Percentiles rank a stretch among this genome's conserved stretches.
Evolutionary conservation across 495 filamentous ascomycete species (phyloP).

Genomic region (Aspergillus ellipticus): DNA sequence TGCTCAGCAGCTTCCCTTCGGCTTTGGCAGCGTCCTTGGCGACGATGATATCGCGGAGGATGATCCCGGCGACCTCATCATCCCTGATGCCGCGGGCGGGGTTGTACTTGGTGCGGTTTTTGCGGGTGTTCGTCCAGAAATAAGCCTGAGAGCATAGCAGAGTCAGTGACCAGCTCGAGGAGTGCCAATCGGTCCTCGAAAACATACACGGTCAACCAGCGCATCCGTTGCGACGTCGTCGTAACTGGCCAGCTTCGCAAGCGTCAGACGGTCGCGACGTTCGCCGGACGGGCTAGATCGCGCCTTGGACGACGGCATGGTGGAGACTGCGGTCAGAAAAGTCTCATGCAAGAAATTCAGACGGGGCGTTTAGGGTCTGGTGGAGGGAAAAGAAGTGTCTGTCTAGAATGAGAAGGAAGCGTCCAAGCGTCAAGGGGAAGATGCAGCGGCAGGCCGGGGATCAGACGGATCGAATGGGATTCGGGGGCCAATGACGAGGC

Average conservation of each 20-base stretch:
- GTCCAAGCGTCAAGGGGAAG: constrained; percentile 14
- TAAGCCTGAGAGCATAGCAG: constrained; percentile 58
- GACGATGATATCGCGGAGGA: constrained; percentile 73
- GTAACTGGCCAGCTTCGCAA: constrained; percentile 84
- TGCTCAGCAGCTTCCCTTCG: constrained; percentile 65
- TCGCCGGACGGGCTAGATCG: constrained; percentile 38
- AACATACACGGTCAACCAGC: constrained; percentile 86
- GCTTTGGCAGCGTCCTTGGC: constrained; percentile 66
- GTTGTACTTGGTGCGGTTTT: constrained; percentile 85
- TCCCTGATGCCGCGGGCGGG: constrained; percentile 76
- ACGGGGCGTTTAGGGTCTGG: not conserved
- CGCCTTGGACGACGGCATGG: constrained; percentile 44
- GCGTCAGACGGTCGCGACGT: constrained; percentile 70
- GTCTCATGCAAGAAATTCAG: constrained; percentile 13
- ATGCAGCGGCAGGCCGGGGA: constrained; percentile 6
- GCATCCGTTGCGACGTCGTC: constrained; percentile 96
- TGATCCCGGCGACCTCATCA: constrained; percentile 72
- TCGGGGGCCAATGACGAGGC: constrained; percentile 4
- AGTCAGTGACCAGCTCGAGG: constrained; percentile 17
- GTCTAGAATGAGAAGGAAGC: not conserved
- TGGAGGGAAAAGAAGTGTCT: not conserved
- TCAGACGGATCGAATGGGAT: not conserved
- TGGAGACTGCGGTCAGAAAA: constrained; percentile 5
- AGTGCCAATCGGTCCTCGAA: constrained; percentile 3
- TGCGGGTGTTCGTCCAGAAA: constrained; percentile 94